Conservation (phyloP, 2,329 filamentous ascomycete genomes). For the Epichloe hybrida region DNA sequence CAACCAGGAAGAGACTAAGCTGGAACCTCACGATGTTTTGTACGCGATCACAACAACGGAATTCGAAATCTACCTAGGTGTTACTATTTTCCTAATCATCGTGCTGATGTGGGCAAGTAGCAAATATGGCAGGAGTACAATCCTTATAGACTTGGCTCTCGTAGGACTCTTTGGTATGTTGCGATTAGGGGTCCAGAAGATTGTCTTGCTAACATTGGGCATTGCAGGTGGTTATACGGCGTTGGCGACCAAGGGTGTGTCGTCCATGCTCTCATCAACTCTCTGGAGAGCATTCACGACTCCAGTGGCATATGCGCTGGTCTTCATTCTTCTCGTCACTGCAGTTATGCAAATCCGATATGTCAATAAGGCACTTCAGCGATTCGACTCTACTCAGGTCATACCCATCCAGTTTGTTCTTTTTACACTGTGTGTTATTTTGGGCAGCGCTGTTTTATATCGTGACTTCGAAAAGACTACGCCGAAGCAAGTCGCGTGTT, state of each 20-base stretch:
- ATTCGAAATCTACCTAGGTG: conserved; percentile 78
- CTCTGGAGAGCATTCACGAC: conserved; percentile 82
- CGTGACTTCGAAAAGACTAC: conserved; percentile 85
- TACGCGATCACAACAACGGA: conserved; percentile 73
- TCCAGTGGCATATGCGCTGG: conserved; percentile 78
- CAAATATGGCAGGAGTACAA: conserved; percentile 70
- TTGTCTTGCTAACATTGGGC: background rate
- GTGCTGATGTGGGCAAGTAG: conserved; percentile 71
- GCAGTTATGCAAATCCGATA: conserved; percentile 97
- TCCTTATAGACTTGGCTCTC: conserved; percentile 83
- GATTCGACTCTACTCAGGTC: conserved; percentile 94
- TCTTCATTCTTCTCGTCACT: conserved; percentile 65
- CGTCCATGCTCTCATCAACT: conserved; percentile 84
- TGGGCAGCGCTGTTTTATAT: conserved; percentile 86
- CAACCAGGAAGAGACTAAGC: conserved; percentile 74
- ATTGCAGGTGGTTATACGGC: conserved; percentile 83
- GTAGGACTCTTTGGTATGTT: conserved; percentile 79
- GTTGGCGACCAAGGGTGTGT: conserved; percentile 88
- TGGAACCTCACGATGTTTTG: conserved; percentile 85
- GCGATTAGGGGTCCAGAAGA: background rate
- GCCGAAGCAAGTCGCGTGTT: conserved; percentile 61
- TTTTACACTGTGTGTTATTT: conserved; percentile 89
- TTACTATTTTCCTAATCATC: conserved; percentile 62
- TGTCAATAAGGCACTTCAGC: conserved; percentile 74
- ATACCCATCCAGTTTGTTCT: conserved; percentile 96